These are phyloP conservation scores for Hylodesmum podocarpum DNA, from an alignment of 306 rosid species.

Conservation along the genomic window DNA sequence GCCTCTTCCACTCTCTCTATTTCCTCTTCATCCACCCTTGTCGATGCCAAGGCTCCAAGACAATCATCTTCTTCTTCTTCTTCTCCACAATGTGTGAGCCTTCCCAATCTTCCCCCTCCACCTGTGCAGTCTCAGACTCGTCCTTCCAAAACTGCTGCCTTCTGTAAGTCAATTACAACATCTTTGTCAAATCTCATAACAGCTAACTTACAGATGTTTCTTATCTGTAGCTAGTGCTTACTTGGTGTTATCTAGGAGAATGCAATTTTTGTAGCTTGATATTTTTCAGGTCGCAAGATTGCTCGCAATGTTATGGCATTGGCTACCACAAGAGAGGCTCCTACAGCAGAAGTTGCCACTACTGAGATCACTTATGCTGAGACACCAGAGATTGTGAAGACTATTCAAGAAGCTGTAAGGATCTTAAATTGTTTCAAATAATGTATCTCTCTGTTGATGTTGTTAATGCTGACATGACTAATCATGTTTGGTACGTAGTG, in stretches of 20 bases:
- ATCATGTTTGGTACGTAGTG: conserved; percentile 45
- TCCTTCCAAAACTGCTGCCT: conserved; percentile 64
- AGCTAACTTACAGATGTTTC: not conserved
- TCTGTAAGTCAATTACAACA: conserved; percentile 56
- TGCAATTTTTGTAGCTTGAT: not conserved
- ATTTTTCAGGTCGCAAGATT: conserved; percentile 64
- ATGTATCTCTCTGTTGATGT: not conserved
- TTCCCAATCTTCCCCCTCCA: conserved; percentile 75
- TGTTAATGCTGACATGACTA: not conserved
- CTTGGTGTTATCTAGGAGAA: not conserved
- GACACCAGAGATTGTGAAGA: conserved; percentile 67
- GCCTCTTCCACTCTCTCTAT: conserved; percentile 63
- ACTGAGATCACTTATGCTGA: conserved; percentile 36
- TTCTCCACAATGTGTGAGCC: conserved; percentile 70
- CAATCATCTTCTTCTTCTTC: conserved; percentile 48
- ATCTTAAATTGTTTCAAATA: not conserved
- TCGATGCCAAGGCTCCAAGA: conserved; percentile 67
- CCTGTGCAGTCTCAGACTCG: conserved; percentile 55
- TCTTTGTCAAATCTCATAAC: not conserved
- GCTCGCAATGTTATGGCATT: conserved; percentile 74
- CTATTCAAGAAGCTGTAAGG: conserved; percentile 73
- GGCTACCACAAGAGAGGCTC: conserved; percentile 72
- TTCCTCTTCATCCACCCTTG: conserved; percentile 66
- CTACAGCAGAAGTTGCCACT: conserved; percentile 48
- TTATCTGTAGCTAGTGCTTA: not conserved